Evolutionary conservation across 768 basidiomycete species (phyloP).

Genomic region (Amanita rubescens): DNA sequence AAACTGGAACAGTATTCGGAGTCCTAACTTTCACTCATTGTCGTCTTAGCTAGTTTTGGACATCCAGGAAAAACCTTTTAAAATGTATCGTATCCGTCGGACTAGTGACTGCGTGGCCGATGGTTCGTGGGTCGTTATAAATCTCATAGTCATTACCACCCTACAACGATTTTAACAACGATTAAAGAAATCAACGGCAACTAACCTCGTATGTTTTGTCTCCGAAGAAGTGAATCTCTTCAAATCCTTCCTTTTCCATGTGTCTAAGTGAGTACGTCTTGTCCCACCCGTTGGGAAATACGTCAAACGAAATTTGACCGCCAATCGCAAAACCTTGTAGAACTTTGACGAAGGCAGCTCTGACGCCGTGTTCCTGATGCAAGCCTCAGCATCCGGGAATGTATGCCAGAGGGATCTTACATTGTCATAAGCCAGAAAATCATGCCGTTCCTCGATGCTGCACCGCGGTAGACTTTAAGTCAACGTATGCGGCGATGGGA

Average conservation of each 20-base stretch:
- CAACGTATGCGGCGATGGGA: too few relatives aligned
- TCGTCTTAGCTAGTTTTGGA: background rate
- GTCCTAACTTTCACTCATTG: too few relatives aligned
- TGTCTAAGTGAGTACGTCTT: slow-evolving; percentile 91
- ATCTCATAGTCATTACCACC: slow-evolving; percentile 98
- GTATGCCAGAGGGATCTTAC: too few relatives aligned
- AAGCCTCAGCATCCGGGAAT: too few relatives aligned
- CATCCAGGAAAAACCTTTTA: slow-evolving; percentile 57
- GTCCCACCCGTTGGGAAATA: slow-evolving; percentile 92
- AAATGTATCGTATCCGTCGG: slow-evolving; percentile 74
- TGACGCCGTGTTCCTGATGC: too few relatives aligned
- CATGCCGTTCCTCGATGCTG: too few relatives aligned
- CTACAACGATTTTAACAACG: slow-evolving; percentile 28
- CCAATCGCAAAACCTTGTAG: slow-evolving; percentile 87
- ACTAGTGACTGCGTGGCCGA: slow-evolving; percentile 74
- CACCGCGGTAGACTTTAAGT: too few relatives aligned
- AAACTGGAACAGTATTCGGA: too few relatives aligned
- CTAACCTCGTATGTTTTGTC: slow-evolving; percentile 78
- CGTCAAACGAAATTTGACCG: slow-evolving; percentile 93
- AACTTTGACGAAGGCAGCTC: too few relatives aligned
- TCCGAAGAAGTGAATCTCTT: slow-evolving; percentile 97
- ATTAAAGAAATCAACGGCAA: background rate
- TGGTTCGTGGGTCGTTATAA: slow-evolving; percentile 69
- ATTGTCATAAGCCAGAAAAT: too few relatives aligned
- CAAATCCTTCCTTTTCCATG: too few relatives aligned